Percentiles rank a stretch among this genome's conserved stretches.
Evolutionary conservation across 2,329 filamentous ascomycete genomes (phyloP).

Genomic region (Drechmeria coniospora): DNA sequence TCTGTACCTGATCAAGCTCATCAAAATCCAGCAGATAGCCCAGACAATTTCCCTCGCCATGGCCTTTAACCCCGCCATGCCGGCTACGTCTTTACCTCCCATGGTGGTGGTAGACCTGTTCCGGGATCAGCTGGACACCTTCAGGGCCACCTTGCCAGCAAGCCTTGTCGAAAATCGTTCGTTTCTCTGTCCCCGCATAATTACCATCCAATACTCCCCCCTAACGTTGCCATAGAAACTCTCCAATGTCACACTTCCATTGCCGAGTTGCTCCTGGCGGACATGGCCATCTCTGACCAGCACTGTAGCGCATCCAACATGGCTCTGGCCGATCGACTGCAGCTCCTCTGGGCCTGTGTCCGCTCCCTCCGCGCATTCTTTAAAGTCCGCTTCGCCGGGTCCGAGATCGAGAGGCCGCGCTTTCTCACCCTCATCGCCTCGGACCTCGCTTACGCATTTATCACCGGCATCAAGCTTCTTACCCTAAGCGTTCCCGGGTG

Average conservation of each 20-base stretch:
- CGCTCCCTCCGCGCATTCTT: conserved; percentile 25
- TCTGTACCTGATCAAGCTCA: conserved; percentile 26
- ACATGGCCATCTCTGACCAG: conserved; percentile 26
- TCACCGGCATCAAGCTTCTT: conserved; percentile 30
- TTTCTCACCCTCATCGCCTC: conserved; percentile 28
- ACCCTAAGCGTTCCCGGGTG: conserved; percentile 29
- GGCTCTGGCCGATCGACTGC: conserved; percentile 22
- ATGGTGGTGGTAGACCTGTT: conserved; percentile 26
- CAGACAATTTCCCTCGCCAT: conserved; percentile 30
- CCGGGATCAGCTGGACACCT: conserved; percentile 26
- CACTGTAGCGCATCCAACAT: conserved; percentile 16
- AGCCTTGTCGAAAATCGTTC: conserved; percentile 19
- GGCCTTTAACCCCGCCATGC: conserved; percentile 13
- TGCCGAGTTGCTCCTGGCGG: conserved; percentile 31
- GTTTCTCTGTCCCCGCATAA: conserved; percentile 3
- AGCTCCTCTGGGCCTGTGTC: conserved; percentile 30
- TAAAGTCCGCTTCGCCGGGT: conserved; percentile 15
- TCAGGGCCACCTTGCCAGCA: conserved; percentile 19
- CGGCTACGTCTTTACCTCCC: conserved; percentile 22
- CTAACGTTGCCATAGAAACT: conserved; percentile 13
- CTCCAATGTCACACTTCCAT: conserved; percentile 27
- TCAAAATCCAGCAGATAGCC: conserved; percentile 30
- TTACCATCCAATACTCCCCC: not conserved
- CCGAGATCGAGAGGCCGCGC: conserved; percentile 19
- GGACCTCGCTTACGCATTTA: conserved; percentile 30